Percentiles rank a stretch among this genome's conserved stretches.
Conservation (phyloP, 768 basidiomycete genomes). For the Leccinum incarnatum region DNA sequence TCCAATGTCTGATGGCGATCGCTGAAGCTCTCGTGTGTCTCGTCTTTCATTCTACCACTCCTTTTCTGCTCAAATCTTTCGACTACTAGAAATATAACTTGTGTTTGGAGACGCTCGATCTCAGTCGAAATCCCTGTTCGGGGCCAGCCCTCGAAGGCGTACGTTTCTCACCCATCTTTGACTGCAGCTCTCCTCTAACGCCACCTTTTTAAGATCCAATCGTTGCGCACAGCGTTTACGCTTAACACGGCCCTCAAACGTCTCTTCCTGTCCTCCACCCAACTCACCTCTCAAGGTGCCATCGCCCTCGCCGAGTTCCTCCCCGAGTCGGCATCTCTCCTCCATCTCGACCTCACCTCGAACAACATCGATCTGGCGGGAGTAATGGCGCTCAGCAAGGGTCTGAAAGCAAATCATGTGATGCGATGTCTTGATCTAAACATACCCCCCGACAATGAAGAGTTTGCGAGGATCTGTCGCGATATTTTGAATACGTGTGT, state of each 20-base stretch:
- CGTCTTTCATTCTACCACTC: background rate
- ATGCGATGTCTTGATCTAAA: constrained; percentile 93
- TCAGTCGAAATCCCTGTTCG: constrained; percentile 91
- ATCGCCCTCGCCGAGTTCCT: constrained; percentile 97
- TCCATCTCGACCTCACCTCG: constrained; percentile 88
- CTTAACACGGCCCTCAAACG: constrained; percentile 90
- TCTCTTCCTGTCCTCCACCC: constrained; percentile 83
- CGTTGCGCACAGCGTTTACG: constrained; percentile 89
- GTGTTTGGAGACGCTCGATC: constrained; percentile 87
- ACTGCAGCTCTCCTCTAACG: background rate
- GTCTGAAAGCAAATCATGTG: constrained; percentile 77
- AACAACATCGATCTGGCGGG: constrained; percentile 86
- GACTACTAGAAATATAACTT: constrained; percentile 84
- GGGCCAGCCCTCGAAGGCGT: constrained; percentile 92
- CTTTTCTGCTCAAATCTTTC: background rate
- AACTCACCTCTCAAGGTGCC: constrained; percentile 77
- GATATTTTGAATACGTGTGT: constrained; percentile 90
- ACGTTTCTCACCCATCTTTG: constrained; percentile 27
- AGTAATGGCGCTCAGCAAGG: constrained; percentile 86
- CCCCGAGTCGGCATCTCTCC: constrained; percentile 80
- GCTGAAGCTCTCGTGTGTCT: constrained; percentile 88
- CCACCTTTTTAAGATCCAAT: constrained; percentile 57
- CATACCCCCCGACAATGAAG: constrained; percentile 82
- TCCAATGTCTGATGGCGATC: constrained; percentile 70
- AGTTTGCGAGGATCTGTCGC: constrained; percentile 80